phyloP scores from a whole-genome alignment of 1,284 basidiomycete species.

The Cryptococcus maquisensis region DNA sequence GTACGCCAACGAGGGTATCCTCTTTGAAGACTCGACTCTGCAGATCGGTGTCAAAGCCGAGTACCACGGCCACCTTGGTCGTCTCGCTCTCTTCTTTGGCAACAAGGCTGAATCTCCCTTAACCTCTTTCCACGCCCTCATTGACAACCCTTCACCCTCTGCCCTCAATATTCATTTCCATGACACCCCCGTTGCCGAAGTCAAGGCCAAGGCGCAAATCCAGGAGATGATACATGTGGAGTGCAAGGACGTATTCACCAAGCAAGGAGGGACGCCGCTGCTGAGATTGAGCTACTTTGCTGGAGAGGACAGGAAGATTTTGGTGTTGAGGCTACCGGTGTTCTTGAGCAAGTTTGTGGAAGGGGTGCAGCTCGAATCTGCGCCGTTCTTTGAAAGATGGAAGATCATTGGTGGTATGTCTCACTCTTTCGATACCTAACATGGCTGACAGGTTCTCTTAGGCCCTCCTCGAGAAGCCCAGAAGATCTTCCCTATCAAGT shows the following conservation, averaged over 20 bases:
- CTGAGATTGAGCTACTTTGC: slow-evolving; percentile 86
- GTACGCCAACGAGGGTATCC: slow-evolving; percentile 76
- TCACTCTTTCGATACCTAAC: background rate
- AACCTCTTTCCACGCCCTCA: slow-evolving; percentile 79
- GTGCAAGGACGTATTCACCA: slow-evolving; percentile 80
- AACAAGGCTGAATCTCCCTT: slow-evolving; percentile 88
- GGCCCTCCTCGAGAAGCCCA: slow-evolving; percentile 84
- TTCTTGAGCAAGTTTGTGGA: slow-evolving; percentile 90
- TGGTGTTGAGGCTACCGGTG: slow-evolving; percentile 80
- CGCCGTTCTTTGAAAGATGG: slow-evolving; percentile 97
- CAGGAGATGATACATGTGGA: slow-evolving; percentile 92
- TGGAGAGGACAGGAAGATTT: slow-evolving; percentile 63
- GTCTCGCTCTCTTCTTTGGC: slow-evolving; percentile 88
- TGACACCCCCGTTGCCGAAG: slow-evolving; percentile 70
- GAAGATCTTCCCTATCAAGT: slow-evolving; percentile 71
- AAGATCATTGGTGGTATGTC: slow-evolving; percentile 80
- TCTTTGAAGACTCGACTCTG: slow-evolving; percentile 93
- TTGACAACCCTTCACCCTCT: slow-evolving; percentile 68
- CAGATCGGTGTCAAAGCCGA: slow-evolving; percentile 96
- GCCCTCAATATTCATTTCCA: slow-evolving; percentile 79
- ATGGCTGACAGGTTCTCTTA: slow-evolving; percentile 2
- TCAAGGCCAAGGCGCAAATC: slow-evolving; percentile 77
- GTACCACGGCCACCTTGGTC: slow-evolving; percentile 87
- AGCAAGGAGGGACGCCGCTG: slow-evolving; percentile 59
- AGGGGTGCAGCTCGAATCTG: slow-evolving; percentile 73